phyloP scores from a whole-genome alignment of 257 asterid species.

The Mentha longifolia region DNA sequence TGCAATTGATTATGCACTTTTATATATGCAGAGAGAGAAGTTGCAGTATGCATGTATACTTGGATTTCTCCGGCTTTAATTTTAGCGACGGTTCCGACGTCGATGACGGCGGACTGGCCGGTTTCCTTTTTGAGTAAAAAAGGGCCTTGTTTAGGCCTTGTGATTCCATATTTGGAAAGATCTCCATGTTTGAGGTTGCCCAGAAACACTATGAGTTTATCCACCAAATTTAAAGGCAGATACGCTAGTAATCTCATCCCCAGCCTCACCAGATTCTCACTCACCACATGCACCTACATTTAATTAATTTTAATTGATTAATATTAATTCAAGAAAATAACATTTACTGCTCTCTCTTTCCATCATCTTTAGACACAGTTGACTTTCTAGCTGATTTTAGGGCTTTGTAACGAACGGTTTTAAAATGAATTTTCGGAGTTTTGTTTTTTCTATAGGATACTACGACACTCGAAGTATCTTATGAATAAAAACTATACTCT shows the following conservation, averaged over 20 bases:
- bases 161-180: conserved; percentile 45
- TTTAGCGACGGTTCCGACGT: conserved; percentile 55
- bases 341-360: not conserved
- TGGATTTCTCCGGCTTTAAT: conserved; percentile 43
- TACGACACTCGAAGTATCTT: no score
- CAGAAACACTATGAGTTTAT: conserved; percentile 27
- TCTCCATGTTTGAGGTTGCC: conserved; percentile 37
- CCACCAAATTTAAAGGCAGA: conserved; percentile 38
- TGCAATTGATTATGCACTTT: not conserved
- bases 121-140: conserved; percentile 38
- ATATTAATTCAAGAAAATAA: not conserved
- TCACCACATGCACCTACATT: conserved; percentile 53
- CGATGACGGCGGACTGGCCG: conserved; percentile 62
- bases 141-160: conserved; percentile 56
- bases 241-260: conserved; percentile 48
- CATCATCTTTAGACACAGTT: no score
- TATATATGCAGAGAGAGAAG: not conserved
- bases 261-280: conserved; percentile 38
- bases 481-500: no score
- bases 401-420: no score
- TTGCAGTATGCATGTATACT: conserved; percentile 30
- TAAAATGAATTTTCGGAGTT: no score
- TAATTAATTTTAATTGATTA: no score
- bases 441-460: no score
- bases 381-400: no score